phyloP scores from a whole-genome alignment of 495 filamentous ascomycete species.

The Xylaria acuta region DNA sequence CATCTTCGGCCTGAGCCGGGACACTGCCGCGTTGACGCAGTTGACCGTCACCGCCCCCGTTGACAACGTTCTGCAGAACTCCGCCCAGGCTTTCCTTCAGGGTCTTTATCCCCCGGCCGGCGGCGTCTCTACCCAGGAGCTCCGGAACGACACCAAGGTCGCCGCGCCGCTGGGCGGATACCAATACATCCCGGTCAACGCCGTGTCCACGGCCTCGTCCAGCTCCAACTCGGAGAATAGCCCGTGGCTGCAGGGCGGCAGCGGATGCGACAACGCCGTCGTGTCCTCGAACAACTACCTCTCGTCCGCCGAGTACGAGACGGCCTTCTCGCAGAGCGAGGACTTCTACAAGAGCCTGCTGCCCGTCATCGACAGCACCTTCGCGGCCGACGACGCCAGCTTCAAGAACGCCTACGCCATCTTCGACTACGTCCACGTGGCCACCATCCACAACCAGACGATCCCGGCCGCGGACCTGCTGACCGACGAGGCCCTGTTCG shows the following conservation, averaged over 20 bases:
- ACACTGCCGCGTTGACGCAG: slow-evolving; percentile 65
- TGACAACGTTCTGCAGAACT: slow-evolving; percentile 69
- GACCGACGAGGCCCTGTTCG: slow-evolving; percentile 54
- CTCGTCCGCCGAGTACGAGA: slow-evolving; percentile 62
- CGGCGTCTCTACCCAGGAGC: slow-evolving; percentile 48
- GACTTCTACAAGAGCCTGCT: slow-evolving; percentile 69
- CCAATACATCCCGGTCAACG: slow-evolving; percentile 71
- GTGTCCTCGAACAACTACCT: slow-evolving; percentile 77
- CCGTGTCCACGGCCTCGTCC: slow-evolving; percentile 56
- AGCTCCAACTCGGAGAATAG: slow-evolving; percentile 62
- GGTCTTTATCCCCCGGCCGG: slow-evolving; percentile 80
- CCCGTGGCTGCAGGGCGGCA: slow-evolving; percentile 64
- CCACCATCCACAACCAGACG: slow-evolving; percentile 70
- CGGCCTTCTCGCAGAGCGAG: slow-evolving; percentile 56
- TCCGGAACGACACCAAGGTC: slow-evolving; percentile 67
- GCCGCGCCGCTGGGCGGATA: slow-evolving; percentile 71
- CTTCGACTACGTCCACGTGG: slow-evolving; percentile 78
- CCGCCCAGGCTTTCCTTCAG: slow-evolving; percentile 79
- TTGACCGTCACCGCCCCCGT: slow-evolving; percentile 64
- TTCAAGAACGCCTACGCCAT: slow-evolving; percentile 80
- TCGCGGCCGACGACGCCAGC: slow-evolving; percentile 56
- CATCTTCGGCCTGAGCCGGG: slow-evolving; percentile 56
- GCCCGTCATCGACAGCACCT: slow-evolving; percentile 66
- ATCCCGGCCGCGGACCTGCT: slow-evolving; percentile 59
- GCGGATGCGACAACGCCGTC: slow-evolving; percentile 64